Base-by-base conservation (phyloP, 2,329 filamentous ascomycete species). In the Aureobasidium sp. region DNA sequence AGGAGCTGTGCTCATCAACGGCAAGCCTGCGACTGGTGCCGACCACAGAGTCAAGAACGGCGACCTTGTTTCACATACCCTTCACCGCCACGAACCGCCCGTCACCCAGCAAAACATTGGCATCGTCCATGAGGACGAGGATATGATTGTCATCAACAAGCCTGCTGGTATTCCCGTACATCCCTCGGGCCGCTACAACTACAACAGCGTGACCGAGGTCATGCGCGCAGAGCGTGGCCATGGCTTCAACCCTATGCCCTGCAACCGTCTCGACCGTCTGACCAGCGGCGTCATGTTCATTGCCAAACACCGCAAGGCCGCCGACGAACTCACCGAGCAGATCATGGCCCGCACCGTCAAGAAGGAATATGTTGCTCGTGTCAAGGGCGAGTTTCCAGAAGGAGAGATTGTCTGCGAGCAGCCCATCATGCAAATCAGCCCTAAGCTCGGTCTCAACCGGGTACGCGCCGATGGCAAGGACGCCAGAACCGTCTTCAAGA, bases 211-310 rank as follows among this genome's bases (percentile, higher is more conserved):
- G 49, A 83, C 96, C 42, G 92, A 97, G 78, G 96, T 99, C 67
- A 87, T 99, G 84, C 87, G 89, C 68, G 84, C 89, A 2, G 89
- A 96, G 71, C 76, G 84, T 41, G 80, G 81, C 34, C 75, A 80
- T 60, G 74, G 76, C 14, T 87, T 80, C 74, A 81, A 85, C 63
- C 85, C 86, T 0, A 74, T 86, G 61, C 86, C 94, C 0, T 97
- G 93, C 77, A 96, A 99, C 71, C 82, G 94, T n/a, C 84, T 99
- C 31, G 94, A 99, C 73, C 82, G 94, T 58, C 78, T 99, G 69
- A 99, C 94, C 0, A 96, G 91, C 68, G 94, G 94, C 53, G 89
- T 99, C 72, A 97, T 99, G 93, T 99, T 99, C 74, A 87, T 99
- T 68, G 94, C 88, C 31, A 99, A 99, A 77, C 86, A 90, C 66